Conservation (phyloP, 2,329 filamentous ascomycete genomes). For the Exophiala sp. region DNA sequence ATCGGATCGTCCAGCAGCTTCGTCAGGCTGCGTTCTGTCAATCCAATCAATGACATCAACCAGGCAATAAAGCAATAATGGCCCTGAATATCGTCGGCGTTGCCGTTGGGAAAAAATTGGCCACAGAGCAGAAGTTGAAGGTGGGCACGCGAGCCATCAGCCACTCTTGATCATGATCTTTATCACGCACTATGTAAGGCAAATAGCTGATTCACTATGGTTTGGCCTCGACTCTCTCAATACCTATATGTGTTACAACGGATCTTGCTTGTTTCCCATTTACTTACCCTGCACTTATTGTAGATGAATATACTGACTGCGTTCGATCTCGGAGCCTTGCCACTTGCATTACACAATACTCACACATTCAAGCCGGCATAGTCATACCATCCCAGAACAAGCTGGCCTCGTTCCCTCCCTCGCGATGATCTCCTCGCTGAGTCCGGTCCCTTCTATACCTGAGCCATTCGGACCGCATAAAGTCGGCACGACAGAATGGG, state of each 20-base stretch:
- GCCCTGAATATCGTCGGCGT: neutral
- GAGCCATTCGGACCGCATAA: conserved; percentile 70
- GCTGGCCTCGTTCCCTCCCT: neutral
- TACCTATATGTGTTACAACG: neutral
- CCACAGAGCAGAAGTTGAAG: conserved; percentile 12
- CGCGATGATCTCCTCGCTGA: conserved; percentile 26
- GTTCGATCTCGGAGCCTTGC: too few species aligned
- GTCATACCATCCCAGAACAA: neutral
- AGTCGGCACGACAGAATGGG: conserved; percentile 73
- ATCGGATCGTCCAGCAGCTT: neutral
- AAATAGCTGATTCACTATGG: too few species aligned
- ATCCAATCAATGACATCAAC: conserved; percentile 7
- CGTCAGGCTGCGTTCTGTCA: neutral
- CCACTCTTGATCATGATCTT: neutral
- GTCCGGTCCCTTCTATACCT: conserved; percentile 64
- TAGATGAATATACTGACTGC: too few species aligned
- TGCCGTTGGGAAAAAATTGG: conserved; percentile 1
- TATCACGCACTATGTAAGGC: neutral
- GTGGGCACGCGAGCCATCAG: conserved; percentile 19
- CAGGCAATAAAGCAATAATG: too few species aligned
- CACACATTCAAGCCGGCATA: neutral
- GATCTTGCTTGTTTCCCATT: neutral
- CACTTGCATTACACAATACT: too few species aligned
- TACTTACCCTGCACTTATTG: neutral
- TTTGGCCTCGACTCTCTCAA: too few species aligned